Percentiles rank a stretch among this genome's conserved stretches.
phyloP scores from a whole-genome alignment of 192 early-diverging fungal genomes.

The Linnemannia elongata region DNA sequence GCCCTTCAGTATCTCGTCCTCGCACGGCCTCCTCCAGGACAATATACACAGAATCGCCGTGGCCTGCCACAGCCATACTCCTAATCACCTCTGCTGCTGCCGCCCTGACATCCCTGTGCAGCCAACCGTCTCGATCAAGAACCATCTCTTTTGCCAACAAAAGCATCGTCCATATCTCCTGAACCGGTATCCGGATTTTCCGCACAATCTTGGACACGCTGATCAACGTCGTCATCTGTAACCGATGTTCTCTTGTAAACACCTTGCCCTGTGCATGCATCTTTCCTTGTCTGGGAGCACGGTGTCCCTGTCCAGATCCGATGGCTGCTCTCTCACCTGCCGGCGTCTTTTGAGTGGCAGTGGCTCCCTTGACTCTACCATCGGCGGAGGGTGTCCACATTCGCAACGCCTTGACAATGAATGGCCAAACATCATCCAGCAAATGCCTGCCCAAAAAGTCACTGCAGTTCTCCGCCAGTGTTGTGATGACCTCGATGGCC shows the following conservation, averaged over 20 bases:
- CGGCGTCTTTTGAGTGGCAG: neutral
- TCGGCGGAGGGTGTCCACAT: slow-evolving; percentile 14
- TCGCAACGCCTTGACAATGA: slow-evolving; percentile 26
- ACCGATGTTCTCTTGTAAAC: slow-evolving; percentile 38
- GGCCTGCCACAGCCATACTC: slow-evolving; percentile 43
- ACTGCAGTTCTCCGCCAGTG: slow-evolving; percentile 52
- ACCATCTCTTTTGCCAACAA: slow-evolving; percentile 46
- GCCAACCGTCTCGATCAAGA: slow-evolving; percentile 13
- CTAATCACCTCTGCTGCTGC: slow-evolving; percentile 38
- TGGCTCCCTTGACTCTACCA: neutral
- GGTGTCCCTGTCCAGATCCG: neutral
- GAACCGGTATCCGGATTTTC: slow-evolving; percentile 35
- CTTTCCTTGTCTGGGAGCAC: neutral
- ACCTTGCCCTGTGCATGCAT: slow-evolving; percentile 21
- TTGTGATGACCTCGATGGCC: slow-evolving; percentile 44
- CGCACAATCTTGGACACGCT: slow-evolving; percentile 48
- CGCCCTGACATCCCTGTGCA: slow-evolving; percentile 40
- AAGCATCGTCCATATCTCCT: slow-evolving; percentile 43
- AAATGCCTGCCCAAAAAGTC: slow-evolving; percentile 61
- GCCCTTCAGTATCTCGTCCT: neutral
- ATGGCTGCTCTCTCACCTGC: neutral
- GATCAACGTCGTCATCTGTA: slow-evolving; percentile 44
- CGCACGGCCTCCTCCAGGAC: slow-evolving; percentile 20
- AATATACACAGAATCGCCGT: slow-evolving; percentile 48
- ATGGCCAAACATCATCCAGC: slow-evolving; percentile 63